phyloP scores from a whole-genome alignment of 2,329 filamentous ascomycete genomes.

The Monilinia fructigena region DNA sequence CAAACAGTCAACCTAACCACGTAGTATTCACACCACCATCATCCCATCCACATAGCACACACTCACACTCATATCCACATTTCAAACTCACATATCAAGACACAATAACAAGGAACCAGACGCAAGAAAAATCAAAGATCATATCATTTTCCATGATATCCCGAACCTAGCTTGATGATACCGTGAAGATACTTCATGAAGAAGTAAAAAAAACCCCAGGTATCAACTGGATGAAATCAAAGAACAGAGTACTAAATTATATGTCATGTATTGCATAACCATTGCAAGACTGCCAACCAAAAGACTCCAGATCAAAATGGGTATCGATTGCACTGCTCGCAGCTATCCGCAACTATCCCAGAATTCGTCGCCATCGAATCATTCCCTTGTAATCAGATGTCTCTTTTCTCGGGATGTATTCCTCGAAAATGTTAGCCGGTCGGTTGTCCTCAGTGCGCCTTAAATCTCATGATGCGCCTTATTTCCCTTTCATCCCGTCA shows the following conservation, averaged over 20 bases:
- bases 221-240: background rate
- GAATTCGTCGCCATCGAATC: background rate
- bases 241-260: conserved; percentile 1
- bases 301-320: conserved; percentile 19
- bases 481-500: background rate
- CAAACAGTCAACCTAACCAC: too few relatives aligned
- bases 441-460: background rate
- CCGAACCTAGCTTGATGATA: too few relatives aligned
- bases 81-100: background rate
- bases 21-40: background rate
- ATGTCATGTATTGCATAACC: background rate
- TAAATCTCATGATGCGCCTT: background rate
- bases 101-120: background rate
- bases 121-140: background rate
- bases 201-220: background rate
- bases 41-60: background rate
- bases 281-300: conserved; percentile 12
- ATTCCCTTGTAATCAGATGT: background rate
- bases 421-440: background rate
- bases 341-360: background rate
- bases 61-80: background rate
- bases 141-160: background rate
- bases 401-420: background rate
- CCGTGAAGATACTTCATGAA: background rate
- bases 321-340: conserved; percentile 4